Evolutionary conservation across 805 yeast genomes (phyloP).

Genomic region (Metschnikowia arizonensis): DNA sequence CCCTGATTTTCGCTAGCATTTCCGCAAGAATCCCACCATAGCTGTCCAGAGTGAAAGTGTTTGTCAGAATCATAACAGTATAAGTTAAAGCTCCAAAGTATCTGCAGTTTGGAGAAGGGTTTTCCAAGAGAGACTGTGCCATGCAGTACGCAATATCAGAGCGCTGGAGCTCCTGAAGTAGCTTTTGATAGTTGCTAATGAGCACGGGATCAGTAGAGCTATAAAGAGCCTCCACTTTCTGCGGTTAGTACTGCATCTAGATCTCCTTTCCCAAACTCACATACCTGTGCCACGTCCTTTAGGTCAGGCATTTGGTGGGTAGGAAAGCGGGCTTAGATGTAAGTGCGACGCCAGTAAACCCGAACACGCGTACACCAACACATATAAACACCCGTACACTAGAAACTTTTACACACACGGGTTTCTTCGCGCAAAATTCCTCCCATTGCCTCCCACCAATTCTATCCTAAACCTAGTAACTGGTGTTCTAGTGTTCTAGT

Average conservation of each 20-base stretch:
- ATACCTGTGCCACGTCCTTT: constrained; percentile 9
- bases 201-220: constrained; percentile 34
- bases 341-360: not conserved
- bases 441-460: not conserved
- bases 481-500: too few relatives aligned
- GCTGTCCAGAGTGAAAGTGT: constrained; percentile 14
- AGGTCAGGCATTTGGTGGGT: not conserved
- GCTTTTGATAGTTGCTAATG: constrained; percentile 46
- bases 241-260: constrained; percentile 3
- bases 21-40: constrained; percentile 9
- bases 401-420: not conserved
- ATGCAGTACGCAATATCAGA: constrained; percentile 52
- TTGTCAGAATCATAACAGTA: constrained; percentile 53
- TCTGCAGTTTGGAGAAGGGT: constrained; percentile 45
- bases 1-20: constrained; percentile 6
- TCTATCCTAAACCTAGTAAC: too few relatives aligned
- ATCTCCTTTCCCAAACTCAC: not conserved
- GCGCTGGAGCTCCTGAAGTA: constrained; percentile 57
- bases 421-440: not conserved
- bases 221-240: constrained; percentile 44
- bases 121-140: constrained; percentile 50
- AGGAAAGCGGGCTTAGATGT: not conserved
- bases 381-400: too few relatives aligned
- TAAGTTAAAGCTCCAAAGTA: constrained; percentile 82
- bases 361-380: too few relatives aligned